These are phyloP conservation scores for Thelonectria discophora DNA, from an alignment of 2,329 filamentous ascomycete genomes.

Conservation along the genomic window DNA sequence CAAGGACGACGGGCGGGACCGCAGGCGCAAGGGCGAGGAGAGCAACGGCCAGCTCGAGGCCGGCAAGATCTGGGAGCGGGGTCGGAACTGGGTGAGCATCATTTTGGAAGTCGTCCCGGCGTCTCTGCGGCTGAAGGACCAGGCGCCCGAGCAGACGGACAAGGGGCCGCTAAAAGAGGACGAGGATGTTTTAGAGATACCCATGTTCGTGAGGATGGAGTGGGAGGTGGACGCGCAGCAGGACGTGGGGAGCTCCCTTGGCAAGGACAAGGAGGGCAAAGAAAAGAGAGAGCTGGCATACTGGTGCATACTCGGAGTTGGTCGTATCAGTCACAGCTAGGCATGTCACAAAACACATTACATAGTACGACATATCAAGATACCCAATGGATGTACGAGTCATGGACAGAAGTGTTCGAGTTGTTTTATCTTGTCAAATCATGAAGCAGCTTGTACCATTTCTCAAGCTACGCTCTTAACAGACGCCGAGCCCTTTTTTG, in stretches of 20 bases:
- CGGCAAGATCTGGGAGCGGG: conserved; percentile 95
- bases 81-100: conserved; percentile 93
- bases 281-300: conserved; percentile 92
- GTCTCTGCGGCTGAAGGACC: conserved; percentile 55
- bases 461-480: conserved; percentile 59
- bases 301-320: conserved; percentile 92
- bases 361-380: conserved; percentile 46
- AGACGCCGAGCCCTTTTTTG: conserved; percentile 61
- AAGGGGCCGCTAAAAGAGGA: conserved; percentile 63
- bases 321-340: conserved; percentile 71
- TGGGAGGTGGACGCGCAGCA: conserved; percentile 80
- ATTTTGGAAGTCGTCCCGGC: conserved; percentile 87
- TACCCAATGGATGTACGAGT: conserved; percentile 50
- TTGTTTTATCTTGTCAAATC: conserved; percentile 49
- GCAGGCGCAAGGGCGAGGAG: conserved; percentile 52
- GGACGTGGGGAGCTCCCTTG: conserved; percentile 65
- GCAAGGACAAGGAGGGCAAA: conserved; percentile 67
- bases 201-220: conserved; percentile 90
- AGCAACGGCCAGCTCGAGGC: conserved; percentile 72
- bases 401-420: conserved; percentile 45
- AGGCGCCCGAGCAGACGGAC: conserved; percentile 50
- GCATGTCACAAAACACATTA: conserved; percentile 26
- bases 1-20: conserved; percentile 58
- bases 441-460: conserved; percentile 56
- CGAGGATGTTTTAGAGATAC: conserved; percentile 82